A percentile compares a stretch with the other conserved stretches of the same genome.
Conservation (phyloP, 1,284 basidiomycete genomes). For the Apiotrichum sp. region DNA sequence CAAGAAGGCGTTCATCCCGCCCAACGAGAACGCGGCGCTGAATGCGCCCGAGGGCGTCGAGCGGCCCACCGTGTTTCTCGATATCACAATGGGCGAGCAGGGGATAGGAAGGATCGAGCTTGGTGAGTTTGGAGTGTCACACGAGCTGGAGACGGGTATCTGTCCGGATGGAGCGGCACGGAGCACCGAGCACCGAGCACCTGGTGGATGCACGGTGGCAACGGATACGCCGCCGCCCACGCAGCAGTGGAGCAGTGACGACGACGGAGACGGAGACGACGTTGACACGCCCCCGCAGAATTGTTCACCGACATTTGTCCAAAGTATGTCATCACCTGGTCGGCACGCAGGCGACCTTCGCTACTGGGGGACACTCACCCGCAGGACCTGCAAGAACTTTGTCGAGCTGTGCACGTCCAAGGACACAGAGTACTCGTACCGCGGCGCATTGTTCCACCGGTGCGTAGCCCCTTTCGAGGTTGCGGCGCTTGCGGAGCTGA, state of each 20-base stretch:
- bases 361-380: background rate
- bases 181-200: background rate
- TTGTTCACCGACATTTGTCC: slow-evolving; percentile 13
- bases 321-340: background rate
- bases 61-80: slow-evolving; percentile 9
- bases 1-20: slow-evolving; percentile 14
- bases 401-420: slow-evolving; percentile 4
- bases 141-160: background rate
- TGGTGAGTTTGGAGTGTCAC: slow-evolving; percentile 3
- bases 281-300: slow-evolving; percentile 9
- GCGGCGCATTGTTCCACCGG: slow-evolving; percentile 12
- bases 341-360: too few species aligned
- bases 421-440: background rate
- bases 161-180: background rate
- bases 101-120: slow-evolving; percentile 7
- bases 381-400: slow-evolving; percentile 16
- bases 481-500: background rate
- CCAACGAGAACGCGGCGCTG: slow-evolving; percentile 3
- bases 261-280: background rate
- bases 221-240: too few species aligned
- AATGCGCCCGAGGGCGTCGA: slow-evolving; percentile 8
- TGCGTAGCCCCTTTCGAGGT: background rate
- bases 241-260: background rate
- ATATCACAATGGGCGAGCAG: slow-evolving; percentile 5
- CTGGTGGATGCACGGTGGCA: too few species aligned